phyloP scores from a whole-genome alignment of 805 yeast species.

The Ogataea siamensis region DNA sequence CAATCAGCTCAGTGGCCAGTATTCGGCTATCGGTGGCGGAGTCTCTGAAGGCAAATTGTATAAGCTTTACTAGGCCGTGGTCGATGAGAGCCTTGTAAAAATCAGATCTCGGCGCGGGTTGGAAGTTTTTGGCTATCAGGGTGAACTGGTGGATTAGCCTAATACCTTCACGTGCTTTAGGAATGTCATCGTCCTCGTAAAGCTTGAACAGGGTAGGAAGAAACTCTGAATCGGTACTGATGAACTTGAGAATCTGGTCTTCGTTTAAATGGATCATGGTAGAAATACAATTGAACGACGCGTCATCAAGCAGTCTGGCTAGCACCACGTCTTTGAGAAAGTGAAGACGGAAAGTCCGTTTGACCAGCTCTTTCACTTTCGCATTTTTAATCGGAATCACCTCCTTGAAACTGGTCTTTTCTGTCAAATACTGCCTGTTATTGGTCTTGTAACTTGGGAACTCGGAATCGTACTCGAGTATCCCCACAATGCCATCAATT shows the following conservation, averaged over 20 bases:
- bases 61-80: slow-evolving; percentile 66
- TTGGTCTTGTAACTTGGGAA: slow-evolving; percentile 78
- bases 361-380: slow-evolving; percentile 53
- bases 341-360: slow-evolving; percentile 73
- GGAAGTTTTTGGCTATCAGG: slow-evolving; percentile 66
- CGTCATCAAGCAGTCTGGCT: slow-evolving; percentile 80
- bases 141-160: slow-evolving; percentile 78
- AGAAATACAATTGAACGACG: slow-evolving; percentile 62
- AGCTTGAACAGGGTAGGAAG: slow-evolving; percentile 57
- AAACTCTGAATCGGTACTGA: slow-evolving; percentile 52
- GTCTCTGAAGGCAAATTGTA: slow-evolving; percentile 69
- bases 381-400: slow-evolving; percentile 62
- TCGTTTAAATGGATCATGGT: slow-evolving; percentile 70
- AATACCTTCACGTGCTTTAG: slow-evolving; percentile 64
- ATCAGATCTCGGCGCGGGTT: slow-evolving; percentile 55
- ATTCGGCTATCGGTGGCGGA: slow-evolving; percentile 49
- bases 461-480: slow-evolving; percentile 87
- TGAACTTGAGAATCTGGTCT: slow-evolving; percentile 57
- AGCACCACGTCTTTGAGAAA: slow-evolving; percentile 84
- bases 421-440: slow-evolving; percentile 62
- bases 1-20: slow-evolving; percentile 76
- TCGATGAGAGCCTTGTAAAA: slow-evolving; percentile 64
- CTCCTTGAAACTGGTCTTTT: slow-evolving; percentile 63
- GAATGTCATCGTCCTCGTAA: slow-evolving; percentile 37
- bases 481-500: slow-evolving; percentile 65